Evolutionary conservation across 768 basidiomycete genomes (phyloP).

Genomic region (Boletellus sp.): DNA sequence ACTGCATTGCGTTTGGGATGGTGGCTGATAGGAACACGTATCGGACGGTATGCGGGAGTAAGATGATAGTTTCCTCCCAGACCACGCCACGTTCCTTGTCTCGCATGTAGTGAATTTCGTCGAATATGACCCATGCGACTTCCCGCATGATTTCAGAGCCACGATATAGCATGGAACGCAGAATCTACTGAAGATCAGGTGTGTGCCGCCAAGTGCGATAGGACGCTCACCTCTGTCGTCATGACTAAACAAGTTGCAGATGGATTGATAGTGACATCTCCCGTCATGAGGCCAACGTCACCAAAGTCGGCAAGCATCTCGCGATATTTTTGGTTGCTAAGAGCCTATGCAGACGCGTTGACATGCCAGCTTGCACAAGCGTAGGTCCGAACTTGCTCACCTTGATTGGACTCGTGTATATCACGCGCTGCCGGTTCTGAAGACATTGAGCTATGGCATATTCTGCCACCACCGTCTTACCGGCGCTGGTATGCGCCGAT

Average conservation of each 20-base stretch:
- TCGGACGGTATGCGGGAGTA: conserved; percentile 92
- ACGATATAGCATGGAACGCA: conserved; percentile 97
- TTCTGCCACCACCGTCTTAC: conserved; percentile 99
- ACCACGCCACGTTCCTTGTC: conserved; percentile 99
- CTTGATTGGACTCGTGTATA: conserved; percentile 99
- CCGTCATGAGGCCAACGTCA: conserved; percentile 98
- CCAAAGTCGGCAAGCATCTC: conserved; percentile 97
- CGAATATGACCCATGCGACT: conserved; percentile 99
- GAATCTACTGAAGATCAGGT: conserved; percentile 55
- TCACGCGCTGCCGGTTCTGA: conserved; percentile 90
- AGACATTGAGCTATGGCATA: conserved; percentile 98
- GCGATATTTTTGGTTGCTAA: conserved; percentile 98
- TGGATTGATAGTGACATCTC: conserved; percentile 98
- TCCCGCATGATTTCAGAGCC: conserved; percentile 99
- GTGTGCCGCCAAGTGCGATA: background rate
- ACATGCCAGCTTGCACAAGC: conserved; percentile 9
- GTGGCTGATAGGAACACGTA: conserved; percentile 99
- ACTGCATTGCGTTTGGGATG: conserved; percentile 99
- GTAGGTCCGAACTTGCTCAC: conserved; percentile 45
- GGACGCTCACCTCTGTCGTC: conserved; percentile 85
- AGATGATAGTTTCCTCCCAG: conserved; percentile 98
- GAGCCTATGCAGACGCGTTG: conserved; percentile 55
- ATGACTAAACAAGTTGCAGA: conserved; percentile 96
- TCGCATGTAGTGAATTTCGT: conserved; percentile 99
- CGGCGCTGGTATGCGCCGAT: conserved; percentile 97